Evolutionary conservation across 768 basidiomycete genomes (phyloP), one percentile per base, ranked within the genome.

Genomic region (Leucogyrophana mollusca): DNA sequence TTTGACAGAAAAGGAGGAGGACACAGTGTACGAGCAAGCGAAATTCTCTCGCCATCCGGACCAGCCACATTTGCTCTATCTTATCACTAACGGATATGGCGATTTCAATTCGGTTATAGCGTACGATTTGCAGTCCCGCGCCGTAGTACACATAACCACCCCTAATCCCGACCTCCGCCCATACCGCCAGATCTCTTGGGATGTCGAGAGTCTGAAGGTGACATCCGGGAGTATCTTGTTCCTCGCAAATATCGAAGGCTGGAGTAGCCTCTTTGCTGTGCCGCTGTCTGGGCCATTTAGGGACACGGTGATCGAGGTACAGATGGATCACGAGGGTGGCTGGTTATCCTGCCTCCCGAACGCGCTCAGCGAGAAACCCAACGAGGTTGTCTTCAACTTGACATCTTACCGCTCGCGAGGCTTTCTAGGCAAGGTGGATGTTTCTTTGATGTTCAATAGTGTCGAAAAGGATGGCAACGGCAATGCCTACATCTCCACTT

Each of bases 181-280:
- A 9, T 45, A 68, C 37, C 62, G 58, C 24, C 64, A 67, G 13
- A 67, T 73, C 21, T 44, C 59, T 2, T 69, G 73, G 69, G 62
- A 66, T 25, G 58, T 67, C 8, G 22, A 14, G 3, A 22, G 43
- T 16, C 60, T 70, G n/a, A 34, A 46, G 4, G 59, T 66, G 46
- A 60, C 65, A 0, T 39, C 58, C 1, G 49, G 55, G 9, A 62
- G 54, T 39, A 51, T 69, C 9, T 57, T 68, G 47, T 69, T 73
- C 27, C 47, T 40, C 1, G 69, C 68, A 7, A 74, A 74, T 40
- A 61, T 68, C 23, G 70, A 72, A 18, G 72, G 72, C 4, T 73
- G 67, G 61, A 56, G 46, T 35, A 55, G 49, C 22, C 42, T 67
- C 34, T 60, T 62, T 53, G 50, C 58, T 6, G 55, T 59, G 59